phyloP scores from a whole-genome alignment of 306 rosid genomes.

The Cucurbita maxima region DNA sequence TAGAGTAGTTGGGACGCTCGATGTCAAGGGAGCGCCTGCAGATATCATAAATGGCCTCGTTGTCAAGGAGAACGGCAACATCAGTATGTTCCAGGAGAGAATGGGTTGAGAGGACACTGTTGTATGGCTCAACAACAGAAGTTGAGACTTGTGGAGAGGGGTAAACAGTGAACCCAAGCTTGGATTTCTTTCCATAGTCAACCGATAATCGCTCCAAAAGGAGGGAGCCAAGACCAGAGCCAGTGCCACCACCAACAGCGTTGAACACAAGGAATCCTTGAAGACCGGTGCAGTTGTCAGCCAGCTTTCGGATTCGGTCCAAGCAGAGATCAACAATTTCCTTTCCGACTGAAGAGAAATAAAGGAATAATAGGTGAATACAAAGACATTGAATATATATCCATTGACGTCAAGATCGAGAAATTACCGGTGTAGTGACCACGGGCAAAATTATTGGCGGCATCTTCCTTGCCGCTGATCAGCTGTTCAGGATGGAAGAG shows the following conservation, averaged over 20 bases:
- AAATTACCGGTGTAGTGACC: conserved; percentile 66
- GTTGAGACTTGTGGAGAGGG: conserved; percentile 78
- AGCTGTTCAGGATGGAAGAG: conserved; percentile 75
- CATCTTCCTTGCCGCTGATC: conserved; percentile 75
- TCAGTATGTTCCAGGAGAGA: conserved; percentile 74
- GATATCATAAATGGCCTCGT: conserved; percentile 66
- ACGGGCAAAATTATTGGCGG: conserved; percentile 78
- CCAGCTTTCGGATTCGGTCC: conserved; percentile 66
- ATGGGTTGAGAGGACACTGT: conserved; percentile 73
- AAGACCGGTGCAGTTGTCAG: conserved; percentile 79
- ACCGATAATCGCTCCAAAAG: conserved; percentile 61
- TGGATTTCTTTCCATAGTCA: conserved; percentile 71
- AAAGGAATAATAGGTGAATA: neutral
- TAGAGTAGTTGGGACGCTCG: conserved; percentile 68
- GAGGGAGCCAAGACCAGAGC: conserved; percentile 78
- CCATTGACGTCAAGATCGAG: neutral
- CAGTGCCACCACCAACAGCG: conserved; percentile 83
- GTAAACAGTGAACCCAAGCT: conserved; percentile 73
- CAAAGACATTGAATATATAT: neutral
- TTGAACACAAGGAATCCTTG: conserved; percentile 74
- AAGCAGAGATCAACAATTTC: conserved; percentile 73
- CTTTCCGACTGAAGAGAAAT: conserved; percentile 47
- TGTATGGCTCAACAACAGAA: conserved; percentile 79
- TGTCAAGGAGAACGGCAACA: conserved; percentile 66
- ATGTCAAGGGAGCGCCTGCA: conserved; percentile 81